Conservation (phyloP, 2,329 filamentous ascomycete genomes). For the Ophiocordyceps camponoti-saundersi region DNA sequence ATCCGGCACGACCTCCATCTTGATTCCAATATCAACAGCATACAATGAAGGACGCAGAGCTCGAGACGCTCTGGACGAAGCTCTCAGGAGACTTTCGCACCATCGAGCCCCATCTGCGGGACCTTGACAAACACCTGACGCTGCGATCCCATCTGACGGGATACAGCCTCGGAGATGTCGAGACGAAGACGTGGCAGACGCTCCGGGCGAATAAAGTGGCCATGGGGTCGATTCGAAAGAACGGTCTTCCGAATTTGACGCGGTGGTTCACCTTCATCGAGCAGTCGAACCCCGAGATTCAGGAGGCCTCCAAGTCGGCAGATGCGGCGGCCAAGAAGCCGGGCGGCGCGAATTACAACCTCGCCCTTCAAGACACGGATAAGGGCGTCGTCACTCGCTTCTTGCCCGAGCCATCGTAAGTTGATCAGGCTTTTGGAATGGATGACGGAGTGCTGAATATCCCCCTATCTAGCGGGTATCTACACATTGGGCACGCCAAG, state of each 20-base stretch:
- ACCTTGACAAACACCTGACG: conserved; percentile 74
- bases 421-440: conserved; percentile 3
- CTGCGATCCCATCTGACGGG: conserved; percentile 76
- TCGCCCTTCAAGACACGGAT: conserved; percentile 68
- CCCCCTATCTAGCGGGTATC: conserved; percentile 42
- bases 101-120: conserved; percentile 55
- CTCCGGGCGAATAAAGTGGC: conserved; percentile 76
- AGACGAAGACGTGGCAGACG: conserved; percentile 69
- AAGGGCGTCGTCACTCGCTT: conserved; percentile 86
- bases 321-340: conserved; percentile 59
- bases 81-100: conserved; percentile 61
- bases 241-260: conserved; percentile 55
- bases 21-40: background rate
- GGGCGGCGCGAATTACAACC: conserved; percentile 67
- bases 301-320: conserved; percentile 50
- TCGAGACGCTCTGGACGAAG: conserved; percentile 31
- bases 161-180: conserved; percentile 59
- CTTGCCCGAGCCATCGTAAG: conserved; percentile 78
- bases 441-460: conserved; percentile 2
- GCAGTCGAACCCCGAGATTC: conserved; percentile 61
- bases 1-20: conserved; percentile 4
- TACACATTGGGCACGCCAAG: conserved; percentile 93
- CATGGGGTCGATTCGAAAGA: conserved; percentile 64
- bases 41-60: conserved; percentile 40
- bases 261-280: conserved; percentile 85